A percentile compares a stretch with the other conserved stretches of the same genome.
phyloP scores from a whole-genome alignment of 768 basidiomycete genomes.

The Peribolospora baueri region DNA sequence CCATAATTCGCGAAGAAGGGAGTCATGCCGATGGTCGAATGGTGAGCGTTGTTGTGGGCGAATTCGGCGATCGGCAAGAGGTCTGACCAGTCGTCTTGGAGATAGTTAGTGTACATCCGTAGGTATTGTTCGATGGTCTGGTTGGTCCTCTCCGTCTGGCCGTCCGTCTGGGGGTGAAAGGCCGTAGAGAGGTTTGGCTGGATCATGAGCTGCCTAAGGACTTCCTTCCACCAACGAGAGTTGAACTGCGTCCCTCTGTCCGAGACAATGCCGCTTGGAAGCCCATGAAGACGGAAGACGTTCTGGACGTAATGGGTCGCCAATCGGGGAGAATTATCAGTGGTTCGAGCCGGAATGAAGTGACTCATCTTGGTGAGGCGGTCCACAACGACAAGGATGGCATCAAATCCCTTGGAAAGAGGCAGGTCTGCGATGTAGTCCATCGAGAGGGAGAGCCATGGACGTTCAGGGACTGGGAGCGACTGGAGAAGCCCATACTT shows the following conservation, averaged over 20 bases:
- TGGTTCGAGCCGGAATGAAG: constrained; percentile 23
- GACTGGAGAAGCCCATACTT: constrained; percentile 20
- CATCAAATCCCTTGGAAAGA: constrained; percentile 19
- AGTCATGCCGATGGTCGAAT: constrained; percentile 6
- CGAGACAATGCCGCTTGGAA: constrained; percentile 14
- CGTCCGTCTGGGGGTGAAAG: constrained; percentile 26
- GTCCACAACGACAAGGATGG: constrained; percentile 24
- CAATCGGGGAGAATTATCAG: constrained; percentile 13
- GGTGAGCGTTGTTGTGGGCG: constrained; percentile 18
- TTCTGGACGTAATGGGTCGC: constrained; percentile 20
- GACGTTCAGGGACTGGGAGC: constrained; percentile 14
- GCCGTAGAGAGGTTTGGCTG: constrained; percentile 21
- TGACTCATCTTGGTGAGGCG: constrained; percentile 23
- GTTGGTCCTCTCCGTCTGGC: constrained; percentile 24
- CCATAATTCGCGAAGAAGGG: too few species aligned
- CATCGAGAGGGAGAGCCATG: constrained; percentile 21
- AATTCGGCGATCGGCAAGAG: constrained; percentile 20
- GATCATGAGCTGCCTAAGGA: constrained; percentile 9
- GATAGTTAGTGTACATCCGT: constrained; percentile 17
- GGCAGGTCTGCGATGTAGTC: constrained; percentile 24
- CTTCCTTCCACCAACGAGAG: background rate
- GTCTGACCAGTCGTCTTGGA: constrained; percentile 21
- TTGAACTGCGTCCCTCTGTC: constrained; percentile 15
- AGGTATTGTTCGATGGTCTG: constrained; percentile 25
- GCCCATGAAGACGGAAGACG: constrained; percentile 15